These are phyloP conservation scores for Talaromyces liani DNA, from an alignment of 495 filamentous ascomycete genomes.

Conservation along the genomic window DNA sequence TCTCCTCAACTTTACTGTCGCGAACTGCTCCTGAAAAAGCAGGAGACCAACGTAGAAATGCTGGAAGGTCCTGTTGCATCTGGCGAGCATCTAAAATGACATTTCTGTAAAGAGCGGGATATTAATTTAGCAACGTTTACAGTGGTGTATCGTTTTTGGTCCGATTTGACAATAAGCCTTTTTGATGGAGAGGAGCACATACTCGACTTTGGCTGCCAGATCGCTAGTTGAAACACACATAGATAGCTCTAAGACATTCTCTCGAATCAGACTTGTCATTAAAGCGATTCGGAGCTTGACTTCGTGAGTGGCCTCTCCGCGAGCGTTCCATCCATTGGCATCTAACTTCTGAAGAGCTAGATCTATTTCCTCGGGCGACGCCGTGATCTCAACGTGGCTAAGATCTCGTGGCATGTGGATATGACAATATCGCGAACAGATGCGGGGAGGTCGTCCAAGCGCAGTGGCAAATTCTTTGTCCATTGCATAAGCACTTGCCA, in stretches of 20 bases:
- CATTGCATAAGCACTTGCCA: constrained; percentile 36
- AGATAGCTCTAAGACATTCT: constrained; percentile 10
- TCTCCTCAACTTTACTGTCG: background rate
- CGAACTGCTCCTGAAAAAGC: no score
- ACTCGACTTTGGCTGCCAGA: background rate
- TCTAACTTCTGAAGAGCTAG: constrained; percentile 7
- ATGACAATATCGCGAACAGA: constrained; percentile 42
- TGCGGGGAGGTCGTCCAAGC: constrained; percentile 43
- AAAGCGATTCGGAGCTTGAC: constrained; percentile 8
- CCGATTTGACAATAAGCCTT: no score
- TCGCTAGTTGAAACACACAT: constrained; percentile 2
- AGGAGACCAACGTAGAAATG: constrained; percentile 1
- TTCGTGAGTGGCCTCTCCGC: constrained; percentile 1
- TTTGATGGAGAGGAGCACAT: background rate
- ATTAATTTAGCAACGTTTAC: background rate
- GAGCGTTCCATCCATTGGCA: constrained; percentile 7
- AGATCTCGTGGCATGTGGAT: constrained; percentile 49
- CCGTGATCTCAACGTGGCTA: constrained; percentile 33
- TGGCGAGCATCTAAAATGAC: background rate
- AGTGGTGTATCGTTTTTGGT: background rate
- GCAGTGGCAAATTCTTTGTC: constrained; percentile 44
- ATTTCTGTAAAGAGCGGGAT: background rate
- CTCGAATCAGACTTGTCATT: constrained; percentile 4
- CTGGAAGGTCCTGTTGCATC: constrained; percentile 1
- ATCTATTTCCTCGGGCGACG: background rate